Evolutionary conservation across 768 basidiomycete species (phyloP).

Genomic region (Tubosaeta sp.): DNA sequence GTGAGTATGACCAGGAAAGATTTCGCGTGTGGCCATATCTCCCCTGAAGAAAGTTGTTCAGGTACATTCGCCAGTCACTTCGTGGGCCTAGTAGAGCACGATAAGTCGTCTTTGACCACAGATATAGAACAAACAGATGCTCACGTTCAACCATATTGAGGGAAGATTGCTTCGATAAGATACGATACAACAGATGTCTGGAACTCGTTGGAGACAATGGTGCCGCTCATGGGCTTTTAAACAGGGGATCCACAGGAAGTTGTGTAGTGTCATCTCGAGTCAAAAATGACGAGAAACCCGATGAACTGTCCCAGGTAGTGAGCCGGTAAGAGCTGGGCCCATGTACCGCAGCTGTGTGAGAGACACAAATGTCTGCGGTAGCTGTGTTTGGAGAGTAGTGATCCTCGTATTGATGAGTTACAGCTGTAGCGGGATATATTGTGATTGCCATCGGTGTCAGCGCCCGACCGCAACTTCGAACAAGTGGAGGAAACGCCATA

Average conservation of each 20-base stretch:
- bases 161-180: conserved; percentile 4
- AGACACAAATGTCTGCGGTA: conserved; percentile 2
- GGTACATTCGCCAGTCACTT: conserved; percentile 26
- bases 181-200: conserved; percentile 2
- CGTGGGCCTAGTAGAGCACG: conserved; percentile 13
- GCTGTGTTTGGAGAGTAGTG: conserved; percentile 17
- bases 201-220: conserved; percentile 5
- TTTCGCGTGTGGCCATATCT: conserved; percentile 28
- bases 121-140: not conserved
- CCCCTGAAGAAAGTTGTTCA: conserved; percentile 30
- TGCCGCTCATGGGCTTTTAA: conserved; percentile 18
- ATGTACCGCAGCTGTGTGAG: conserved; percentile 18
- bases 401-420: conserved; percentile 3
- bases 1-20: conserved; percentile 21
- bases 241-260: conserved; percentile 22
- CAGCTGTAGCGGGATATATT: conserved; percentile 17
- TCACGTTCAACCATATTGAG: conserved; percentile 15
- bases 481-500: conserved; percentile 21
- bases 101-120: conserved; percentile 2
- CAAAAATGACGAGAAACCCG: conserved; percentile 20
- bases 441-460: conserved; percentile 18
- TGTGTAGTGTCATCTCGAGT: conserved; percentile 20
- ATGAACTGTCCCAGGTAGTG: conserved; percentile 1
- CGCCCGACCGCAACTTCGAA: conserved; percentile 16
- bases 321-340: conserved; percentile 9